Base-by-base conservation (phyloP, 148 eudicot species). In the Mesembryanthemum crystallinum region DNA sequence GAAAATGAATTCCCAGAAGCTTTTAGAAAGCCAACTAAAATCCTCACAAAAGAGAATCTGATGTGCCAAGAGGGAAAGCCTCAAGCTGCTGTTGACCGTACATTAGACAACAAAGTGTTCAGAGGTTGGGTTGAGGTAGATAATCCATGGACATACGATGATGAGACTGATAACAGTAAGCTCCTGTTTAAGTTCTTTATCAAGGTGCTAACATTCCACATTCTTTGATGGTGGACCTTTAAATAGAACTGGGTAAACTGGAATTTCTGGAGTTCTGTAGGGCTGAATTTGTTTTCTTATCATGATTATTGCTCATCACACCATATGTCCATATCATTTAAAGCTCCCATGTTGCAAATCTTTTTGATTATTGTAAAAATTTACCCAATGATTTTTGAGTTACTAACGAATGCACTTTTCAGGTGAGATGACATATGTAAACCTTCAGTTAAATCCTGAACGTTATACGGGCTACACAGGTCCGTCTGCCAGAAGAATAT, bases 371-470 rank as follows among this genome's bases (percentile, higher is more conserved):
- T 27, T 68, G 18, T 32, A 64, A 60, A 64, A 60, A n/a, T 21
- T 64, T 47, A 37, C 43, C 17, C 21, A n/a, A 28, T 71, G 29
- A 28, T 37, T 39, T 3, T 24, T 66, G 49, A 29, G 32, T 27
- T 30, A 70, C 63, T 62, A 18, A 67, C 55, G 35, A 51, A 66
- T 73, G 67, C 67, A 72, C 67, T 25, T 77, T 87, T 82, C 91
- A 95, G 99, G 88, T 79, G 99, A 91, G 85, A 92, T 95, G 99
- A 90, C 99, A 18, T 95, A 92, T 84, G 98, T 92, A 57, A 95
- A 95, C 76, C 94, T 95, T 47, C 92, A 51, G 78, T 76, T 95
- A 81, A 95, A 95, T 82, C 94, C 94, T 5, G 99, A 95, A 80
- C 90, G 97, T 37, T 89, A 83, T 76, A 92, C 99, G 0, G 97